Evolutionary conservation across 768 basidiomycete species (phyloP), one percentile per base, ranked within the genome.

Genomic region (Filobasidium wieringae): DNA sequence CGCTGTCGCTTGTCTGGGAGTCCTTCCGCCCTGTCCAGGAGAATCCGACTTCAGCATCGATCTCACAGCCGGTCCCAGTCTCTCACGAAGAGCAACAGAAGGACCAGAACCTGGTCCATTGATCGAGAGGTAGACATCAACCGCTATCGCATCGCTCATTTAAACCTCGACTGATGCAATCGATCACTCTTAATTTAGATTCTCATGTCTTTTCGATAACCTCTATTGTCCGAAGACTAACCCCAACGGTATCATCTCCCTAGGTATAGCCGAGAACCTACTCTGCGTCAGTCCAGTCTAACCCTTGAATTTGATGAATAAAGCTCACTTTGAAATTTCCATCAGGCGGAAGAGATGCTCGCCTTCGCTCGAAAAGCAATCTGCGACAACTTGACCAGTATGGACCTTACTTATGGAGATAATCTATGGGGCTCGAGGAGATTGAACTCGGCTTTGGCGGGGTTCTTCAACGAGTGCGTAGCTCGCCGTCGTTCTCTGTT

Each of bases 241-340:
- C 24, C 43, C 43, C 2, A 24, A 22, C 30, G 71, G 71, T 1
- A 72, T 72, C 58, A 65, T 72, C 6, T 70, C 69, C 0, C 52
- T 72, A 7, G 66, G 68, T 3, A 68, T 72, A 9, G 68, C 71
- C 6, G 71, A 70, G 59, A 70, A 72, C 47, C 67, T 68, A 55
- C 53, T 72, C 47, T 69, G 68, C 63, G 63, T 67, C n/a, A 47
- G 61, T 62, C 40, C 17, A 7, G 4, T 27, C 33, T 24, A 40
- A 40, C 37, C 37, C 37, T n/a, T n/a, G n/a, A n/a, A n/a, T n/a
- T n/a, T n/a, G n/a, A n/a, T n/a, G n/a, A n/a, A n/a, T n/a, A n/a
- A n/a, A n/a, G n/a, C n/a, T n/a, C n/a, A n/a, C n/a, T n/a, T n/a
- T n/a, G n/a, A n/a, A n/a, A n/a, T n/a, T n/a, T n/a, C n/a, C n/a